Evolutionary conservation across 805 yeast species (phyloP).

Genomic region (Cyberlindnera saturnus): DNA sequence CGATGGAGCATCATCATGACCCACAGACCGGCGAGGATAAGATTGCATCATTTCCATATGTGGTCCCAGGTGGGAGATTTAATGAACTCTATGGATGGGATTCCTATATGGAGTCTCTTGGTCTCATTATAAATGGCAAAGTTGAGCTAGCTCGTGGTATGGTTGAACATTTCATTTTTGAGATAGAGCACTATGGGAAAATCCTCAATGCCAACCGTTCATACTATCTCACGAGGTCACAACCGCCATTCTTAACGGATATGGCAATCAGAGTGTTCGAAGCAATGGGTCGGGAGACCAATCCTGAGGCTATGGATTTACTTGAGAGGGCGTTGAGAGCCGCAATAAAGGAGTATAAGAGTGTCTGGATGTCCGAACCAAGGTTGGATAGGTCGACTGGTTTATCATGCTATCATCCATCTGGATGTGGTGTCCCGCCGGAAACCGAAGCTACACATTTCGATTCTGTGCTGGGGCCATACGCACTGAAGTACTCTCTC

Average conservation of each 20-base stretch:
- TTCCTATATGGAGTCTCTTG: conserved; percentile 86
- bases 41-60: conserved; percentile 71
- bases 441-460: conserved; percentile 93
- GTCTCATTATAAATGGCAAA: conserved; percentile 62
- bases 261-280: conserved; percentile 71
- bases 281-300: conserved; percentile 44
- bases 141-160: conserved; percentile 76
- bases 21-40: conserved; percentile 44
- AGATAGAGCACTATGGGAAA: conserved; percentile 85
- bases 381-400: conserved; percentile 71
- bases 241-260: conserved; percentile 95
- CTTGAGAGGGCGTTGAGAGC: conserved; percentile 61
- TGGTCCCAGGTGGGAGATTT: conserved; percentile 96
- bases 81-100: conserved; percentile 99
- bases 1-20: conserved; percentile 49
- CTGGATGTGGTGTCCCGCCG: conserved; percentile 91
- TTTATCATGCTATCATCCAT: conserved; percentile 84
- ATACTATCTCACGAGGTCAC: conserved; percentile 86
- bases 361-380: conserved; percentile 75
- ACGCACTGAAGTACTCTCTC: conserved; percentile 53
- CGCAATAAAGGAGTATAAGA: conserved; percentile 79
- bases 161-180: conserved; percentile 89
- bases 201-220: conserved; percentile 91
- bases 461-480: conserved; percentile 61
- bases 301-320: conserved; percentile 51